Conservation (phyloP, 2,329 filamentous ascomycete genomes). For the Claviceps pusilla region DNA sequence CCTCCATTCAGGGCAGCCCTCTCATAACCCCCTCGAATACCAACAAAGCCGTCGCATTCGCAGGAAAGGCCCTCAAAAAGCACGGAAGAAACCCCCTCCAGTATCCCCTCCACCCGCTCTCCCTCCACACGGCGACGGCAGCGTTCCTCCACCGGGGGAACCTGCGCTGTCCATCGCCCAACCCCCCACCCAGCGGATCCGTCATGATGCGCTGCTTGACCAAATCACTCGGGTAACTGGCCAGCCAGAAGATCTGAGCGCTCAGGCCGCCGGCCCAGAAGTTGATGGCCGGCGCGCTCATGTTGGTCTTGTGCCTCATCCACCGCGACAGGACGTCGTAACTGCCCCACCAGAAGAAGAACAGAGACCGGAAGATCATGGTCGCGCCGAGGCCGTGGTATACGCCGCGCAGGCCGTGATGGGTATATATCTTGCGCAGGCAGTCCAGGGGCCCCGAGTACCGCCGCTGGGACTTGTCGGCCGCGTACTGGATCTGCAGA, state of each 20-base stretch:
- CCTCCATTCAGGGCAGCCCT: slow-evolving; percentile 25
- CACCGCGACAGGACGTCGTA: slow-evolving; percentile 71
- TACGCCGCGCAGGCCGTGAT: slow-evolving; percentile 63
- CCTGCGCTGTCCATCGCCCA: slow-evolving; percentile 50
- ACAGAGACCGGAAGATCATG: slow-evolving; percentile 77
- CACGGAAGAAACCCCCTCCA: slow-evolving; percentile 91
- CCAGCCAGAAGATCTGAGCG: slow-evolving; percentile 89
- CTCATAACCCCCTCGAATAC: slow-evolving; percentile 90
- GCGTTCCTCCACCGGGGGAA: slow-evolving; percentile 72
- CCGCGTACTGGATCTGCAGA: slow-evolving; percentile 85
- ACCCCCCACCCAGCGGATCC: slow-evolving; percentile 60
- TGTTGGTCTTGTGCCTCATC: slow-evolving; percentile 48
- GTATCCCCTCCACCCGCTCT: slow-evolving; percentile 65
- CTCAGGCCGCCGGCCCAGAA: slow-evolving; percentile 94
- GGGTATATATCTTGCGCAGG: slow-evolving; percentile 48
- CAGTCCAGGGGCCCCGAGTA: slow-evolving; percentile 86
- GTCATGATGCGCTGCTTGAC: slow-evolving; percentile 98
- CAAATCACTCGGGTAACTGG: slow-evolving; percentile 80
- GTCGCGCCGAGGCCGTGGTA: slow-evolving; percentile 80
- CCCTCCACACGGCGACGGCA: slow-evolving; percentile 58
- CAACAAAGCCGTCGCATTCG: slow-evolving; percentile 84
- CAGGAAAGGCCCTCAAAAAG: slow-evolving; percentile 84
- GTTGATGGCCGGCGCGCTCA: slow-evolving; percentile 71
- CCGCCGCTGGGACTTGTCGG: slow-evolving; percentile 57
- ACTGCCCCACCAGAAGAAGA: slow-evolving; percentile 97